Evolutionary conservation across 176 grass and related monocot genomes (phyloP).

Genomic region (Oryza longistaminata): DNA sequence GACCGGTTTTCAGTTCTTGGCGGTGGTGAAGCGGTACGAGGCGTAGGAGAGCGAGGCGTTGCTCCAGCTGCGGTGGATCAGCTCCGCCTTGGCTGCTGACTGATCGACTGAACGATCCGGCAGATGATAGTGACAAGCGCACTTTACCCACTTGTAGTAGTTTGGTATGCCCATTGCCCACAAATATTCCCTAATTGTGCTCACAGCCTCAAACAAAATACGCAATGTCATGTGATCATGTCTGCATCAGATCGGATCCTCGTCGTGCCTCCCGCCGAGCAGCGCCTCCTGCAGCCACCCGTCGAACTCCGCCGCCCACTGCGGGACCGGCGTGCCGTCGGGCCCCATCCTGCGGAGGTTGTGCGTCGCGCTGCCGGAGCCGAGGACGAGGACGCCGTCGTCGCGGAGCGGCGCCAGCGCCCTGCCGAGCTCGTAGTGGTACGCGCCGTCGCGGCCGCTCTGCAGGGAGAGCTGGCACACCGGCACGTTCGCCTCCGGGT

Average conservation of each 20-base stretch:
- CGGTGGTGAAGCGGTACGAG: conserved; percentile 61
- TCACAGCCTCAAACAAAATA: not conserved
- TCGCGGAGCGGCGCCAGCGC: conserved; percentile 64
- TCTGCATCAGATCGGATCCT: not conserved
- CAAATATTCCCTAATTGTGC: not conserved
- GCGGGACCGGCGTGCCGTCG: conserved; percentile 1
- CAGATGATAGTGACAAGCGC: not conserved
- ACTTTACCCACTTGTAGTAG: not conserved
- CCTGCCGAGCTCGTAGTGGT: conserved; percentile 85
- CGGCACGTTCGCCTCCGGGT: conserved; percentile 69
- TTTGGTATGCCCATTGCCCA: not conserved
- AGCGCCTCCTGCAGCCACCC: conserved; percentile 77
- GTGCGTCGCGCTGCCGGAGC: conserved; percentile 83
- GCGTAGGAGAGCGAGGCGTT: conserved; percentile 55
- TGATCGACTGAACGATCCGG: not conserved
- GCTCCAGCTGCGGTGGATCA: conserved; percentile 72
- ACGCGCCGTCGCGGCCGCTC: conserved; percentile 45
- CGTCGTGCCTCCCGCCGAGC: conserved; percentile 64
- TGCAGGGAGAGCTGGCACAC: conserved; percentile 86
- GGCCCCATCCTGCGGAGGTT: conserved; percentile 61
- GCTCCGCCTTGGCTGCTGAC: conserved; percentile 49
- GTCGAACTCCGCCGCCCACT: conserved; percentile 78
- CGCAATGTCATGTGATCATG: too few relatives aligned
- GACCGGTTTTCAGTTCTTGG: not conserved
- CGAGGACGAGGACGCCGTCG: conserved; percentile 74